Evolutionary conservation across 2,329 filamentous ascomycete genomes (phyloP), one percentile per base, ranked within the genome.

Genomic region (Aspergillus phoenicis): DNA sequence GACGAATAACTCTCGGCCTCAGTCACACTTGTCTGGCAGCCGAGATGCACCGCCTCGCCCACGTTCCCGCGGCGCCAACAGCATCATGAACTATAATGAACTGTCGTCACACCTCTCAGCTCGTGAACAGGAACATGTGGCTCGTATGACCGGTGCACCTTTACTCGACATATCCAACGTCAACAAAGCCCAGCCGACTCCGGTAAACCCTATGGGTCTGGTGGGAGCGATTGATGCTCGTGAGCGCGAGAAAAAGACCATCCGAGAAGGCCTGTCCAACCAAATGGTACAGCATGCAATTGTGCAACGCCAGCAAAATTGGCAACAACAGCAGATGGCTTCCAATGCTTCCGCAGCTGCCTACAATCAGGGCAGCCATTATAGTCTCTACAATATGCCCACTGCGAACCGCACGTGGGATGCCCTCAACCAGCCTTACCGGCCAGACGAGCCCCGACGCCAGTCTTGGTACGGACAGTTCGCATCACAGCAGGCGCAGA

Each of bases 101-200:
- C 77, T 84, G 24, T 82, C 84, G 8, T 77, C 80, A 0, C 85
- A 89, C 60, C 82, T 97, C n/a, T 93, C 91, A 20, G 93, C 93
- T 17, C 87, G 90, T 15, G 93, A 97, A 75, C 93, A 96, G 73
- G 91, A 96, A 76, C 89, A 96, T 67, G 85, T 96, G n/a, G 91
- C 93, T 8, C 87, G 90, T 39, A 83, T 91, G 67, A 96, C 92
- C 0, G 90, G 91, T 1, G 88, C 87, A 0, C 90, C 93, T 0
- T 80, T 96, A 53, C 85, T 96, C 68, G 87, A 85, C 61, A 80
- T 96, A 72, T 84, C 84, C 4, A 76, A 73, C 39, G 84, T 84
- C 53, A 82, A 82, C 54, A 80, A 80, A 64, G 84, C 83, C 62
- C 77, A 79, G 47, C 80, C 80, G 57, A 77, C 82, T 73, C 83